These are phyloP conservation scores for Penicillium hordei DNA, from an alignment of 2,329 filamentous ascomycete species.

Conservation along the genomic window DNA sequence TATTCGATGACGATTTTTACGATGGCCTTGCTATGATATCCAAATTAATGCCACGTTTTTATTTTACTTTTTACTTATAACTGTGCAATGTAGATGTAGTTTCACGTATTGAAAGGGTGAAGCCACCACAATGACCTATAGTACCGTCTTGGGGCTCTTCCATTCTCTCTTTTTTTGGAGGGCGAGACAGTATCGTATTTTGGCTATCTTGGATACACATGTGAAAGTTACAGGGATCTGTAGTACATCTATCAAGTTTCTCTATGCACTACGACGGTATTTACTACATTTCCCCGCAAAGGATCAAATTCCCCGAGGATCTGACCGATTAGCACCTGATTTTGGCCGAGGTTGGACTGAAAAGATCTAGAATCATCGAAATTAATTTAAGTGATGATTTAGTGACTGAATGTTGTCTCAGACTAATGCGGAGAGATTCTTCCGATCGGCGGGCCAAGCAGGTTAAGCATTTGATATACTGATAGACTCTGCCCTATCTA, in stretches of 20 bases:
- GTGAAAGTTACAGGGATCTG: neutral
- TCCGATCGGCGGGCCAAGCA: constrained; percentile 7
- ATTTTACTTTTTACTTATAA: neutral
- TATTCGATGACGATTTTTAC: constrained; percentile 12
- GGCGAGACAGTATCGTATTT: neutral
- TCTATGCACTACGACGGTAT: neutral
- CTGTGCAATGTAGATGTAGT: neutral
- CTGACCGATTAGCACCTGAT: constrained; percentile 2
- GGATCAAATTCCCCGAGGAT: neutral
- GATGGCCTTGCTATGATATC: constrained; percentile 20
- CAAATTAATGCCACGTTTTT: constrained; percentile 15
- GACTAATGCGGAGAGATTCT: neutral
- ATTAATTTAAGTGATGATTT: neutral
- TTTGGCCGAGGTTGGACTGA: constrained; percentile 3
- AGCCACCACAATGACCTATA: neutral
- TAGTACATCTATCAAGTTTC: neutral
- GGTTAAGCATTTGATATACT: constrained; percentile 22
- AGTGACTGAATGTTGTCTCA: neutral
- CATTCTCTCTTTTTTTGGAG: neutral
- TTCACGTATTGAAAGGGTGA: neutral
- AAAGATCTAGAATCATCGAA: neutral
- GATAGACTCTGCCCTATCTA: neutral
- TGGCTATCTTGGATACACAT: neutral
- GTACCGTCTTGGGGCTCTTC: too few relatives aligned
- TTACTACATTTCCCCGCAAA: neutral